phyloP scores from a whole-genome alignment of 2,329 filamentous ascomycete genomes.

The Ceratocystis variospora region DNA sequence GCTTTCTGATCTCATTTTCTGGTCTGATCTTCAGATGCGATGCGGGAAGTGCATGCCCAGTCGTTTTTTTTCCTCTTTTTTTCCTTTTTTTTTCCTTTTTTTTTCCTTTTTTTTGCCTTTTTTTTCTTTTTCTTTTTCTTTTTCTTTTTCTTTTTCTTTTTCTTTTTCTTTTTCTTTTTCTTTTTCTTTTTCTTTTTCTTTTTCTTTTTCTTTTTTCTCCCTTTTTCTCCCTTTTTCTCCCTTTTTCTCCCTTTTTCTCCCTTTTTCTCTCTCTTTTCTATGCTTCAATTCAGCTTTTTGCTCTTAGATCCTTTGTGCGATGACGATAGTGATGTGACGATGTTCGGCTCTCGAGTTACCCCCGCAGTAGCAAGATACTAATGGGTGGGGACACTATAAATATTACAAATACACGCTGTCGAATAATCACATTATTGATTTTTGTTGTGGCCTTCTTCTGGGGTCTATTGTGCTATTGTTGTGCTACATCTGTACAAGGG shows the following conservation, averaged over 20 bases:
- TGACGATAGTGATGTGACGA: not conserved
- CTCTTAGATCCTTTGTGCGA: not conserved
- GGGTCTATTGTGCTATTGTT: not conserved
- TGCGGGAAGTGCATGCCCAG: not conserved
- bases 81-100: not conserved
- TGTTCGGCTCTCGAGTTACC: not conserved
- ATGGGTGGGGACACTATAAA: not conserved
- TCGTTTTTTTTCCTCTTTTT: not conserved
- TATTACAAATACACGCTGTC: not conserved
- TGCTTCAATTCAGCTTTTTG: not conserved
- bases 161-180: too few species aligned
- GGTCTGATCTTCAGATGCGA: not conserved
- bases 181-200: too few species aligned
- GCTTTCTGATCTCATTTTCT: conserved; percentile 1
- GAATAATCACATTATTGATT: not conserved
- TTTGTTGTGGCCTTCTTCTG: not conserved
- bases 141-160: not conserved
- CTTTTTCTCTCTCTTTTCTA: not conserved
- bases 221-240: too few species aligned
- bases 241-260: not conserved
- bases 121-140: not conserved
- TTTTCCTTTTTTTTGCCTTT: too few species aligned
- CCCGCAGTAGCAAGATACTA: not conserved
- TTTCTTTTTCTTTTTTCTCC: too few species aligned
- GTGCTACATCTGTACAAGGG: not conserved